Percentiles rank a stretch among this genome's conserved stretches.
Evolutionary conservation across 305 asterid species (phyloP).

Genomic region (Rubia peregrina): DNA sequence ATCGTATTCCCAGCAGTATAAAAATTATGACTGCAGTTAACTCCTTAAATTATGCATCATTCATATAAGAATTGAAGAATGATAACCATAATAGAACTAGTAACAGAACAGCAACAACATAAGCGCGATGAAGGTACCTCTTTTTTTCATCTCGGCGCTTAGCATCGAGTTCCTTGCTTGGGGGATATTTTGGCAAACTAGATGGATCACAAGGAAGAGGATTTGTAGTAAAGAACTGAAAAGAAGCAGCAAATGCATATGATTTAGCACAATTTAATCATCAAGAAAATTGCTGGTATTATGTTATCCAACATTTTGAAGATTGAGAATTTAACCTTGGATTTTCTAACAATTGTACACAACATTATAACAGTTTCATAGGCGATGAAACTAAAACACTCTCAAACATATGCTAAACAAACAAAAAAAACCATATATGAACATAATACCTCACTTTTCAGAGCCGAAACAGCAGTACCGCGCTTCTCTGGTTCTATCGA

Average conservation of each 20-base stretch:
- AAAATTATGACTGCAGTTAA: too few species aligned
- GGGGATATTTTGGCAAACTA: conserved; percentile 59
- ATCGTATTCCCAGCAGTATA: too few species aligned
- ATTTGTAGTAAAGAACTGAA: conserved; percentile 60
- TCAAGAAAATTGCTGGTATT: not conserved
- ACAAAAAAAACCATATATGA: too few species aligned
- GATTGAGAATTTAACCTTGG: not conserved
- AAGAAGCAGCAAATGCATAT: conserved; percentile 10
- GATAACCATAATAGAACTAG: not conserved
- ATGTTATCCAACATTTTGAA: not conserved
- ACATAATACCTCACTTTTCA: conserved; percentile 68
- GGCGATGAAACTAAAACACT: not conserved
- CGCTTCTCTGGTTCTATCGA: conserved; percentile 68
- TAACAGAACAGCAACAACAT: not conserved
- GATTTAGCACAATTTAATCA: not conserved
- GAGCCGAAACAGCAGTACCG: conserved; percentile 64
- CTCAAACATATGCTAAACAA: not conserved
- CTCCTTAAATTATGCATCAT: too few species aligned
- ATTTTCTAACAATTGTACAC: not conserved
- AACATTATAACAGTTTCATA: too few species aligned
- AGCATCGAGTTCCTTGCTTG: conserved; percentile 66
- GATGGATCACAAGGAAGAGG: conserved; percentile 80
- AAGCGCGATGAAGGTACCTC: conserved; percentile 32
- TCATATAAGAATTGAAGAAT: not conserved
- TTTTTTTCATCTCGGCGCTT: conserved; percentile 53